Evolutionary conservation across 108 stramenopile species (phyloP), one percentile per base, ranked within the genome.

Genomic region (Hondaea fermentalgiana): DNA sequence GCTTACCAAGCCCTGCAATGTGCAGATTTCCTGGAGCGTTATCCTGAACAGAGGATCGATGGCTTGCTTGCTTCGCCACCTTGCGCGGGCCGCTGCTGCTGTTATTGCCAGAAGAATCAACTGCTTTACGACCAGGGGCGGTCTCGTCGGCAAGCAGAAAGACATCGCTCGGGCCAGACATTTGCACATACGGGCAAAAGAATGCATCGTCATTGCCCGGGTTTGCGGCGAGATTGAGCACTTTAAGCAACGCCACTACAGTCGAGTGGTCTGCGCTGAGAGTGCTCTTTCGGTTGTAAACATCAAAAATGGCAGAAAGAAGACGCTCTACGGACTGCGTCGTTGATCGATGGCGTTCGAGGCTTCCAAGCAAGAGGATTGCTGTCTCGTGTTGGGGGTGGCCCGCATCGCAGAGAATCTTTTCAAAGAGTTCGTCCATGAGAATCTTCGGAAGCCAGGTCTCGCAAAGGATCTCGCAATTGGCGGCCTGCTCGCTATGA

Each of bases 1-100:
- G 45, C 76, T 83, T 83, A 0, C 76, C 76, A 23, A 83, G 76
- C 43, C 76, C 76, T 83, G 76, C 76, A 83, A 83, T 83, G 51
- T 83, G 76, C 51, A 83, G 1, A 35, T 83, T 83, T 8, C 76
- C 76, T 0, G 76, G 49, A 14, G 76, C 76, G 3, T 83, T 83
- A 3, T 47, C 76, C 45, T 83, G 49, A 43, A 83, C 76, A 12
- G 51, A 53, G 17, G 76, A 83, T 23, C 45, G 45, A 12, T 83
- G 76, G 51, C 76, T 83, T 0, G 51, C 49, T 23, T 53, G 45
- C n/a, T 83, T 83, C 16, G 45, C 45, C 6, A 83, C 10, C 49
- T 83, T 47, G 49, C 76, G 76, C 4, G 76, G 76, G 14, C 35
- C 64, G 25, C 25, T 28, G 44, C 6, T 35, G 12, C 76, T 45